Conservation (phyloP, 305 asterid species). For the Fraxinus floribunda region DNA sequence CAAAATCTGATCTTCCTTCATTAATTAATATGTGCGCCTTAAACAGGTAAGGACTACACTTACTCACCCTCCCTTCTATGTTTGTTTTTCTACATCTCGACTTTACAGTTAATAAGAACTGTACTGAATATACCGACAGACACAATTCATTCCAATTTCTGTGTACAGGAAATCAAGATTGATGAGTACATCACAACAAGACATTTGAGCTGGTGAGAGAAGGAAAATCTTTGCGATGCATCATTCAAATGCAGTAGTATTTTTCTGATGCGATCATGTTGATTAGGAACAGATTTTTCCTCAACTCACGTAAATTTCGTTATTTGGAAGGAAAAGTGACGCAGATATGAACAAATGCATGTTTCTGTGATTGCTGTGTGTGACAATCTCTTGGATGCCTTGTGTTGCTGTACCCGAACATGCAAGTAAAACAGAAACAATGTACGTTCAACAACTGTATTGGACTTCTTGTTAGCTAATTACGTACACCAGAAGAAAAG, state of each 20-base stretch:
- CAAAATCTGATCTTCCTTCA: conserved; percentile 88
- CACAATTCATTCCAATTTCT: background rate
- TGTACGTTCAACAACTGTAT: background rate
- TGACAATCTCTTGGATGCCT: background rate
- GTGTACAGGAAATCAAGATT: conserved; percentile 70
- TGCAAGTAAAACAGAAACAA: background rate
- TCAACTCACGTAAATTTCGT: background rate
- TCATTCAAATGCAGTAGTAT: conserved; percentile 61
- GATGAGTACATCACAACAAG: conserved; percentile 64
- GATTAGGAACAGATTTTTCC: background rate
- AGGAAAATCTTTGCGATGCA: conserved; percentile 72
- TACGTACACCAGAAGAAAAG: background rate
- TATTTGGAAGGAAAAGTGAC: background rate
- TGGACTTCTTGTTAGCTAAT: background rate
- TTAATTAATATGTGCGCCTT: conserved; percentile 75
- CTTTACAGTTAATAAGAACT: background rate
- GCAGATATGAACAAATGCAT: background rate
- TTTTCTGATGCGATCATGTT: background rate
- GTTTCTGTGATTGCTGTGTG: background rate
- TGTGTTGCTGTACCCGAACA: background rate
- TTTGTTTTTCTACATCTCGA: background rate
- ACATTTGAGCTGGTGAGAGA: conserved; percentile 74
- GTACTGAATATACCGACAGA: background rate
- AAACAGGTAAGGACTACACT: conserved; percentile 43
- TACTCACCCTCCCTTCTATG: background rate